Evolutionary conservation across 1,284 basidiomycete genomes (phyloP).

Genomic region (Psilocybe mexicana): DNA sequence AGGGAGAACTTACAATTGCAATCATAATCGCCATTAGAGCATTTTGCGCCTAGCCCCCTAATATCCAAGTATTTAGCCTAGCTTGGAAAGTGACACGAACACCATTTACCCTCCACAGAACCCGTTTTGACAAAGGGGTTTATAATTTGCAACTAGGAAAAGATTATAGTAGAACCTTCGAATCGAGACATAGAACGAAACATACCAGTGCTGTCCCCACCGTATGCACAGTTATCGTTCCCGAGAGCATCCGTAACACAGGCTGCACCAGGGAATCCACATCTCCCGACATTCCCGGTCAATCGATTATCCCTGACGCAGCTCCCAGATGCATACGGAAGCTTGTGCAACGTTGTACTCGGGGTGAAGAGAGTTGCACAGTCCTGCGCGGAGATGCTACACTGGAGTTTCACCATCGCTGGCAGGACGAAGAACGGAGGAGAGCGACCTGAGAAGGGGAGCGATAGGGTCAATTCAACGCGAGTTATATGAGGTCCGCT

Average conservation of each 20-base stretch:
- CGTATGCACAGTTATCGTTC: conserved; percentile 14
- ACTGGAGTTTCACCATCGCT: conserved; percentile 6
- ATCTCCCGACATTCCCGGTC: conserved; percentile 11
- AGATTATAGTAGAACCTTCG: background rate
- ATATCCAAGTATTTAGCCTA: background rate
- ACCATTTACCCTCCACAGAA: conserved; percentile 10
- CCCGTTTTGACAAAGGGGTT: conserved; percentile 8
- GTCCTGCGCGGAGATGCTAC: conserved; percentile 2
- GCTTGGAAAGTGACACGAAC: background rate
- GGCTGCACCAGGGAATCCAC: conserved; percentile 12
- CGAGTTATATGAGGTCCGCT: background rate
- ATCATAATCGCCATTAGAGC: background rate
- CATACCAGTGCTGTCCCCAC: conserved; percentile 4
- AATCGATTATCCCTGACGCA: conserved; percentile 13
- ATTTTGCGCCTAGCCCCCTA: conserved; percentile 8
- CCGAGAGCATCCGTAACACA: conserved; percentile 5
- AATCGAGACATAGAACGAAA: background rate
- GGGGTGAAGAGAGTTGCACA: background rate
- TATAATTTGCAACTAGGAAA: background rate
- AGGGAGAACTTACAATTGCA: conserved; percentile 8
- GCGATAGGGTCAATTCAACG: background rate
- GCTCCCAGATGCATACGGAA: conserved; percentile 6
- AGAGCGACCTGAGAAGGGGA: background rate
- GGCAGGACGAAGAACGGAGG: background rate
- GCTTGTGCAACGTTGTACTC: background rate